Conservation (phyloP, 1,139 yeast genomes). For the Eremothecium coryli region DNA sequence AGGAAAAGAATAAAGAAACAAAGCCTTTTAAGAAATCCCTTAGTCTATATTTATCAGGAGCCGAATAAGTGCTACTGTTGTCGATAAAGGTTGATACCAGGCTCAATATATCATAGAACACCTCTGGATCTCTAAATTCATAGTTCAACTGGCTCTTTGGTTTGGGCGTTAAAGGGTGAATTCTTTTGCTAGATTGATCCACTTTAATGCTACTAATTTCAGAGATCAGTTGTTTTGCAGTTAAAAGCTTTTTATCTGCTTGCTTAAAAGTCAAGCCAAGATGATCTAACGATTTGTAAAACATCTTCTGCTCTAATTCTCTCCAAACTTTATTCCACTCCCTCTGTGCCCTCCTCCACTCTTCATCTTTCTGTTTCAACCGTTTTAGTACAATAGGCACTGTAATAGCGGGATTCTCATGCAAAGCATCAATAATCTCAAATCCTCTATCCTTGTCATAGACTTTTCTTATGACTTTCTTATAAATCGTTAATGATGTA, state of each 20-base stretch:
- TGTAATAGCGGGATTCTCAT: slow-evolving; percentile 89
- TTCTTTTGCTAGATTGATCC: slow-evolving; percentile 67
- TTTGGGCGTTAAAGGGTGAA: slow-evolving; percentile 80
- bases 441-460: slow-evolving; percentile 93
- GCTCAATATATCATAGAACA: slow-evolving; percentile 64
- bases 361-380: slow-evolving; percentile 94
- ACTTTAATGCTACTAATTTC: slow-evolving; percentile 89
- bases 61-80: slow-evolving; percentile 65
- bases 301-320: slow-evolving; percentile 92
- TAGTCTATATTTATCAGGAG: slow-evolving; percentile 71
- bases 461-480: slow-evolving; percentile 82
- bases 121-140: slow-evolving; percentile 53
- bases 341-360: slow-evolving; percentile 96
- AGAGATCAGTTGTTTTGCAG: slow-evolving; percentile 81
- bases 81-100: slow-evolving; percentile 63
- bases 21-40: slow-evolving; percentile 65
- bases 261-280: slow-evolving; percentile 92
- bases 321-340: slow-evolving; percentile 99
- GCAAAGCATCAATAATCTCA: slow-evolving; percentile 91
- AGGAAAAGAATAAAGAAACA: slow-evolving; percentile 25
- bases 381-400: slow-evolving; percentile 88
- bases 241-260: slow-evolving; percentile 84
- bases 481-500: slow-evolving; percentile 81
- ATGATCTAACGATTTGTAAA: slow-evolving; percentile 88
- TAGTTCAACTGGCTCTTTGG: slow-evolving; percentile 75